A percentile compares a stretch with the other conserved stretches of the same genome.
phyloP scores from a whole-genome alignment of 1,284 basidiomycete genomes.

The Omphalotus olearius region DNA sequence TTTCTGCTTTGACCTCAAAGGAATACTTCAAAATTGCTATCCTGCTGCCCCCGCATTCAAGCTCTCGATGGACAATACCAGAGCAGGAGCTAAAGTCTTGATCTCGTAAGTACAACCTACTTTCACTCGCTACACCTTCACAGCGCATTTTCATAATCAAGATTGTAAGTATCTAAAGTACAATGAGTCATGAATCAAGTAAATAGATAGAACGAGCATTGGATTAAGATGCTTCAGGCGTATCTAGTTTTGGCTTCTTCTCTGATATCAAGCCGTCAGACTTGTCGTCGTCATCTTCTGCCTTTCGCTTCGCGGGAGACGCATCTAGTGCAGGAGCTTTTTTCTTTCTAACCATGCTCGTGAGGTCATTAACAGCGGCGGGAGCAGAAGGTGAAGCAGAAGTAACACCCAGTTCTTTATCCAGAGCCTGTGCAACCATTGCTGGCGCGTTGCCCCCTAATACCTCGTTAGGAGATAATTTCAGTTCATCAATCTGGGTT shows the following conservation, averaged over 20 bases:
- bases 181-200: too few relatives aligned
- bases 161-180: too few relatives aligned
- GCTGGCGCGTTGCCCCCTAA: conserved; percentile 53
- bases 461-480: conserved; percentile 64
- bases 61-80: too few relatives aligned
- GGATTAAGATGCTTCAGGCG: conserved; percentile 5
- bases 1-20: too few relatives aligned
- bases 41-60: too few relatives aligned
- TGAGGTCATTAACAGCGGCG: conserved; percentile 71
- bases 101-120: too few relatives aligned
- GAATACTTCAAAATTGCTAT: too few relatives aligned
- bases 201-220: too few relatives aligned
- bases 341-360: conserved; percentile 82
- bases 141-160: too few relatives aligned
- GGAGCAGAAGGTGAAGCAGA: conserved; percentile 21
- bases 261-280: conserved; percentile 35
- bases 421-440: conserved; percentile 63
- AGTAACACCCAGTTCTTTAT: conserved; percentile 54
- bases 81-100: too few relatives aligned
- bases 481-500: conserved; percentile 81
- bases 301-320: conserved; percentile 56
- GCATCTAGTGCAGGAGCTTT: conserved; percentile 39
- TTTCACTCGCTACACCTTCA: too few relatives aligned
- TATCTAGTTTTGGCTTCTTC: conserved; percentile 66
- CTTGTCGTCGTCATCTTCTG: conserved; percentile 43